These are phyloP conservation scores for Pichia sorboxylosa DNA, from an alignment of 1,139 yeast species.

Conservation along the genomic window DNA sequence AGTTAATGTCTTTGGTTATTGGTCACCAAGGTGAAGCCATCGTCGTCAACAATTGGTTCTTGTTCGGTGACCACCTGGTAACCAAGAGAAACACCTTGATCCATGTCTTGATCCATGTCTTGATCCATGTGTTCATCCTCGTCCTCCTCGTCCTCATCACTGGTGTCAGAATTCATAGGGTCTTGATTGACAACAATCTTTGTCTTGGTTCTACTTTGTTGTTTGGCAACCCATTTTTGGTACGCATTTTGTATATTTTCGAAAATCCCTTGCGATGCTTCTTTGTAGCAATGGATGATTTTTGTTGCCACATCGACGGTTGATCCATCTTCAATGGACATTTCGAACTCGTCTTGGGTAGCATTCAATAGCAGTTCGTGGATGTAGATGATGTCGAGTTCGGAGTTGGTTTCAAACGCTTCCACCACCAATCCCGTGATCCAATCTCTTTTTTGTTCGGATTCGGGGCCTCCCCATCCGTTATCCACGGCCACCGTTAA, in stretches of 20 bases:
- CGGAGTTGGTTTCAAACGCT: constrained; percentile 47
- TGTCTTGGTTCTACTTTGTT: constrained; percentile 26
- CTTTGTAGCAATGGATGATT: constrained; percentile 54
- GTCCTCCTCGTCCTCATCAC: constrained; percentile 26
- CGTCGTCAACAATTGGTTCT: constrained; percentile 76
- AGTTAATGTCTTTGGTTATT: constrained; percentile 34
- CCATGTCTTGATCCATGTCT: constrained; percentile 21
- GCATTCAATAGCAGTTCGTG: constrained; percentile 82
- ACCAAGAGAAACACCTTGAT: neutral
- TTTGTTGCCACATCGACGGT: constrained; percentile 64
- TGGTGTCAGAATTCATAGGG: constrained; percentile 46
- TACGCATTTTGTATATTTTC: constrained; percentile 48
- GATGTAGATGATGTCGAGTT: constrained; percentile 64
- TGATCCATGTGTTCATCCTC: constrained; percentile 22
- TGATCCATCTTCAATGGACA: constrained; percentile 78
- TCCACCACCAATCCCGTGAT: constrained; percentile 74
- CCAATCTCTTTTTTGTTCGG: constrained; percentile 92
- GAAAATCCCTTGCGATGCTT: constrained; percentile 45
- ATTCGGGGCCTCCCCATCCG: constrained; percentile 91
- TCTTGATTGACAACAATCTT: constrained; percentile 32
- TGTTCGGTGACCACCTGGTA: constrained; percentile 15
- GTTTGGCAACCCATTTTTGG: constrained; percentile 43
- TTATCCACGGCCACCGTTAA: constrained; percentile 87
- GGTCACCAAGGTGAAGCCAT: constrained; percentile 84
- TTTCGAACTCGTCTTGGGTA: constrained; percentile 92